Evolutionary conservation across 257 asterid species (phyloP), one percentile per base, ranked within the genome.

Genomic region (Solanum pennellii): DNA sequence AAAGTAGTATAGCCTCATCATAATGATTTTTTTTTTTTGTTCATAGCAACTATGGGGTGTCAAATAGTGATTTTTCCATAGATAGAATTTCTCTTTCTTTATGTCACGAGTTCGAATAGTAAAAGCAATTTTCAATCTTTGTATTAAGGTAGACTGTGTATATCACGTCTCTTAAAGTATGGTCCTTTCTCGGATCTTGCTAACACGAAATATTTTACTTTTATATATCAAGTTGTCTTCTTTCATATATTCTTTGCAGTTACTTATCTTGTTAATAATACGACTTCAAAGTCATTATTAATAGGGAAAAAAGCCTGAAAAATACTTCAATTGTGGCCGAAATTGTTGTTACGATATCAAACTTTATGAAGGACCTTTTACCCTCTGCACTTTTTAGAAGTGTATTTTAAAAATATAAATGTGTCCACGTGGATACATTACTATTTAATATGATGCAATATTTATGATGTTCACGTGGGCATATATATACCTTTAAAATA

Each of bases 1-100:
- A 77, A 91, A 91, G 62, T 84, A 77, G 15, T 76, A 90, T 89
- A 7, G 89, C 90, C 84, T 83, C 76, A 83, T 13, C 12, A 29
- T 69, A 69, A 69, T 31, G 20, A 33, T 25, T n/a, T 39, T 41
- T 72, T 47, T 9, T 20, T 75, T 41, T 41, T 41, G 9, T 10
- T 49, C 3, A 5, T 41, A 71, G n/a, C 47, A 37, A 72, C 29
- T 18, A 37, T 74, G 49, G 47, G 52, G 9, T 18, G 79, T 18
- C 45, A 33, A 72, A 72, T 72, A 33, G 45, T 31, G 47, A 72
- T 72, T 72, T 72, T 71, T n/a, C n/a, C 21, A 68, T 68, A 68
- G 21, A 68, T 68, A 68, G 42, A 7, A 7, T 68, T 13, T 69
- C 7, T 69, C 7, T 3, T 31, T 31, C 1, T 18, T 56, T 7